Evolutionary conservation across 225 moss, liverwort and hornwort species (phyloP).

Genomic region (Polytrichum formosum): DNA sequence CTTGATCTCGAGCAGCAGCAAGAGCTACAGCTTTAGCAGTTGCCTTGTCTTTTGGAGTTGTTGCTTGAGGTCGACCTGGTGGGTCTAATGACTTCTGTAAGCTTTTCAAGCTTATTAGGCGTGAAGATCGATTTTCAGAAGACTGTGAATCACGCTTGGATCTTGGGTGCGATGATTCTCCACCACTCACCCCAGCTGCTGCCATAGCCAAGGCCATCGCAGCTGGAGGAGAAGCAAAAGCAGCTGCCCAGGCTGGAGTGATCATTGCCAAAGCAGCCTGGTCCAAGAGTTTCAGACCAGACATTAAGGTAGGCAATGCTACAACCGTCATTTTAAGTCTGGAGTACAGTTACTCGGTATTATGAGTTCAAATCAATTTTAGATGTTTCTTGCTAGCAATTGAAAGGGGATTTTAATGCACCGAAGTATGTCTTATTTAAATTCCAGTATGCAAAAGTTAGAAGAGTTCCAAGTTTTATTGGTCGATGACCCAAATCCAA

Average conservation of each 20-base stretch:
- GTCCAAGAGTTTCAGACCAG: constrained; percentile 1
- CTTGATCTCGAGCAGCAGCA: constrained; percentile 90
- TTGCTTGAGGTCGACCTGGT: constrained; percentile 46
- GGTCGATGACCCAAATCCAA: too few relatives aligned
- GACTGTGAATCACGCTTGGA: constrained; percentile 48
- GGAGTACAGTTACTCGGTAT: too few relatives aligned
- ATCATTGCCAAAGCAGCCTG: constrained; percentile 96
- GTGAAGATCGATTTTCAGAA: constrained; percentile 63
- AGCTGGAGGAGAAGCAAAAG: constrained; percentile 97
- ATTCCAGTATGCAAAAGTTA: too few relatives aligned
- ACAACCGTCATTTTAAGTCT: too few relatives aligned
- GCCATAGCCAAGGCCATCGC: constrained; percentile 98
- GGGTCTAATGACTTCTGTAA: constrained; percentile 69
- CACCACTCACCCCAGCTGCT: constrained; percentile 93
- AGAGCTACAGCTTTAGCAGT: constrained; percentile 86
- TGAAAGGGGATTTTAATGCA: too few relatives aligned
- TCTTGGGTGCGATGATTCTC: constrained; percentile 62
- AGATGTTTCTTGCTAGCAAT: too few relatives aligned
- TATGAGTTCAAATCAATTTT: too few relatives aligned
- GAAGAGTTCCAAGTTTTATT: too few relatives aligned
- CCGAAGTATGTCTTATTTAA: too few relatives aligned
- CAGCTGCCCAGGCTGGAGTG: constrained; percentile 94
- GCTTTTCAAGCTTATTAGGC: constrained; percentile 60
- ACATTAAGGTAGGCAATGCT: background rate
- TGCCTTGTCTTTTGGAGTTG: constrained; percentile 72